phyloP scores from a whole-genome alignment of 768 basidiomycete genomes.

The Termitomyces sp. region DNA sequence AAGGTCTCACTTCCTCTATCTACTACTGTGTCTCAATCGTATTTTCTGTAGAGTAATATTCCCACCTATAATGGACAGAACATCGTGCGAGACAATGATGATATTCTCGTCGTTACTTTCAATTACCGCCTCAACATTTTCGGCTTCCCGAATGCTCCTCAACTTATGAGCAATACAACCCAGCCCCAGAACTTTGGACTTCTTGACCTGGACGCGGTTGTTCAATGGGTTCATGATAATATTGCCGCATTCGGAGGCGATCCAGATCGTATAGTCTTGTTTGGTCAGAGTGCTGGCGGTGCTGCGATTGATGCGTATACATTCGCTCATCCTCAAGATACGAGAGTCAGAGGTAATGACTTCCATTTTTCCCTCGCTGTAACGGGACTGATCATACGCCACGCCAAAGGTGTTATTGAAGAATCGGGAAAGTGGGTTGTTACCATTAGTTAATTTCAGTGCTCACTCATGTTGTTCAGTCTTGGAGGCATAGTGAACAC shows the following conservation, averaged over 20 bases:
- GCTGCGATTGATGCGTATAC: slow-evolving; percentile 27
- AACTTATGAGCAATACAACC: slow-evolving; percentile 18
- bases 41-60: slow-evolving; percentile 22
- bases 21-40: not conserved
- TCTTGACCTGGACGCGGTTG: slow-evolving; percentile 32
- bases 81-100: slow-evolving; percentile 29
- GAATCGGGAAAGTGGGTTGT: slow-evolving; percentile 28
- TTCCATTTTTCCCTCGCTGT: not conserved
- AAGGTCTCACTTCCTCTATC: slow-evolving; percentile 1
- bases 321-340: slow-evolving; percentile 27
- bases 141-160: slow-evolving; percentile 33
- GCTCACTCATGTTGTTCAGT: not conserved
- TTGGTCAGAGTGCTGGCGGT: slow-evolving; percentile 33
- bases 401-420: slow-evolving; percentile 23
- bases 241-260: slow-evolving; percentile 40
- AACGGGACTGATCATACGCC: not conserved
- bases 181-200: slow-evolving; percentile 33
- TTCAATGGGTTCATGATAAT: slow-evolving; percentile 42
- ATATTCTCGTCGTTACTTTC: slow-evolving; percentile 29
- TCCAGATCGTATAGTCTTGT: slow-evolving; percentile 29
- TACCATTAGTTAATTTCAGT: not conserved
- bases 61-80: slow-evolving; percentile 24
- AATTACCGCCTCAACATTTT: slow-evolving; percentile 36
- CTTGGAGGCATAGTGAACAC: slow-evolving; percentile 6
- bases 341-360: slow-evolving; percentile 14